These are phyloP conservation scores for Neurospora sp. DNA, from an alignment of 2,329 filamentous ascomycete species.

Conservation along the genomic window DNA sequence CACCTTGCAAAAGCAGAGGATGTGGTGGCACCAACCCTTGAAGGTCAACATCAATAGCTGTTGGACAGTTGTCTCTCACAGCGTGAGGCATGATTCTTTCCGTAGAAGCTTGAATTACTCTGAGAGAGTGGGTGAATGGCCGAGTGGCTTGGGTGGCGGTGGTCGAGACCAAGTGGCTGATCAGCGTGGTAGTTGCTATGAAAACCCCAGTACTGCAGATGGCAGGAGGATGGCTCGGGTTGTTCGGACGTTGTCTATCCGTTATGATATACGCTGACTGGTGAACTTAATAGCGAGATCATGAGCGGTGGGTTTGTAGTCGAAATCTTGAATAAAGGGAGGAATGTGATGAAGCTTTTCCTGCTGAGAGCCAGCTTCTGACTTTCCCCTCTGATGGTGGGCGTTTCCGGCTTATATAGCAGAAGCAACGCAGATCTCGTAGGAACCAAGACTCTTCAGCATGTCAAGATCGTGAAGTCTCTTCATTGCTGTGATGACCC, in stretches of 20 bases:
- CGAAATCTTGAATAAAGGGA: not conserved
- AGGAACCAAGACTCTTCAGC: not conserved
- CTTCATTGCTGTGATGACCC: not conserved
- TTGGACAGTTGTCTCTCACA: conserved; percentile 7
- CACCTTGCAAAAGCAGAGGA: not conserved
- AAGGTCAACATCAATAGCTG: not conserved
- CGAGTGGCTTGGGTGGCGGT: not conserved
- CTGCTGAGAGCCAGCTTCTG: not conserved
- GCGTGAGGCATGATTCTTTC: conserved; percentile 14
- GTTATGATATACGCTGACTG: not conserved
- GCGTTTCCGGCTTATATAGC: not conserved
- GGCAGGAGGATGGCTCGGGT: not conserved
- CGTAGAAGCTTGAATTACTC: not conserved
- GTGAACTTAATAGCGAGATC: not conserved
- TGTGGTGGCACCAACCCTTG: conserved; percentile 9
- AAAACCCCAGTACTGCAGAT: not conserved
- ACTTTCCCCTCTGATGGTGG: not conserved
- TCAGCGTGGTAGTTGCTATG: not conserved
- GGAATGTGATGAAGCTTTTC: not conserved
- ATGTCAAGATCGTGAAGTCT: not conserved
- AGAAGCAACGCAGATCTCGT: not conserved
- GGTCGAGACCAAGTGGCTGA: not conserved
- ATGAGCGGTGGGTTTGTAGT: not conserved
- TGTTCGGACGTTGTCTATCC: not conserved
- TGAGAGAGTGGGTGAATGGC: not conserved